phyloP scores from a whole-genome alignment of 1,139 yeast genomes.

The Lodderomyces margitis region DNA sequence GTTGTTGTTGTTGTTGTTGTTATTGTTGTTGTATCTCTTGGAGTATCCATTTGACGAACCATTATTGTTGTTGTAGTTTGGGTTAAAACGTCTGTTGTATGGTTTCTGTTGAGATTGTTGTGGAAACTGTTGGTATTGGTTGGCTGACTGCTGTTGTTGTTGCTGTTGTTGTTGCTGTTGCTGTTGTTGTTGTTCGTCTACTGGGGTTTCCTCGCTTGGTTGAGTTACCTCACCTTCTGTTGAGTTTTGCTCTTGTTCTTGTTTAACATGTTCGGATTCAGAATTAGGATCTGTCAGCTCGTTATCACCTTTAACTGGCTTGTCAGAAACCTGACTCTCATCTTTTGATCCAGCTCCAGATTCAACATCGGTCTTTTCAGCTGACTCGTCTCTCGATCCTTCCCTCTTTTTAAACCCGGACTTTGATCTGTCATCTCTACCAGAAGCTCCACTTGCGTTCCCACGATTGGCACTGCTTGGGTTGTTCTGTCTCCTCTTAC shows the following conservation, averaged over 20 bases:
- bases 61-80: conserved; percentile 10
- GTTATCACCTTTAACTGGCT: conserved; percentile 2
- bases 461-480: conserved; percentile 7
- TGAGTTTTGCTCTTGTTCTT: conserved; percentile 3
- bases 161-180: conserved; percentile 12
- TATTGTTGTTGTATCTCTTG: conserved; percentile 9
- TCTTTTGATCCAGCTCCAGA: conserved; percentile 1
- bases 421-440: conserved; percentile 2
- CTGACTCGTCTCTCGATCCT: neutral
- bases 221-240: conserved; percentile 4
- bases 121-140: conserved; percentile 14
- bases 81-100: conserved; percentile 7
- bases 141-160: conserved; percentile 16
- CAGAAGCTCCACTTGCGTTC: conserved; percentile 4
- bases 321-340: neutral
- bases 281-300: conserved; percentile 3
- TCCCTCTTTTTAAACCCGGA: conserved; percentile 11
- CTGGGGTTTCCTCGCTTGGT: neutral
- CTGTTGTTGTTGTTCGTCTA: neutral
- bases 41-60: conserved; percentile 11
- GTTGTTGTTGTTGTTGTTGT: conserved; percentile 4
- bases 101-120: conserved; percentile 6
- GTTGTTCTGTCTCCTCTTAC: conserved; percentile 31
- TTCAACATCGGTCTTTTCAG: neutral
- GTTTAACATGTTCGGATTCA: conserved; percentile 3